Evolutionary conservation across 169 alveolate genomes (phyloP).

Genomic region (Ichthyophthirius multifiliis): DNA sequence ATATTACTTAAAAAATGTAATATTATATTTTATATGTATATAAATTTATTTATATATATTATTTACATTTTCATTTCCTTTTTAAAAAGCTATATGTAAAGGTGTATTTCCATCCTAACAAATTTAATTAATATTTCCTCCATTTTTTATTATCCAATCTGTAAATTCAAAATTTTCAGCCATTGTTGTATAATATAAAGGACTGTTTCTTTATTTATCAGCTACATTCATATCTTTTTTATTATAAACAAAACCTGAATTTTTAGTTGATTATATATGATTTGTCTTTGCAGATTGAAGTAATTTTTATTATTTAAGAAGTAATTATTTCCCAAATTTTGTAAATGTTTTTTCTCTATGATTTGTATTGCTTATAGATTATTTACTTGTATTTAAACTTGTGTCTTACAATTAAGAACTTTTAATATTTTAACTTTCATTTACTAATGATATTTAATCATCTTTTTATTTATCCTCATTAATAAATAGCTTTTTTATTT

Average conservation of each 20-base stretch:
- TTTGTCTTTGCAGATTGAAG: background rate
- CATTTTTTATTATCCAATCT: constrained; percentile 27
- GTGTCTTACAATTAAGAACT: too few relatives aligned
- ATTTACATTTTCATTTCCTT: constrained; percentile 21
- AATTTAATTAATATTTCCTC: constrained; percentile 38
- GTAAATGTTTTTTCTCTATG: background rate
- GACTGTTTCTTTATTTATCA: constrained; percentile 41
- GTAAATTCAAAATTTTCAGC: constrained; percentile 31
- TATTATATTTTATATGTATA: too few relatives aligned
- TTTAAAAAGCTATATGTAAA: constrained; percentile 41
- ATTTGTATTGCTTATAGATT: too few relatives aligned
- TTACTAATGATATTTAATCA: too few relatives aligned
- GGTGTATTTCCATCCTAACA: constrained; percentile 56
- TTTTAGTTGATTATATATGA: background rate
- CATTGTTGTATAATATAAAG: constrained; percentile 51
- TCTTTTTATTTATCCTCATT: too few relatives aligned
- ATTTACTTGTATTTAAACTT: too few relatives aligned
- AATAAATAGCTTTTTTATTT: too few relatives aligned
- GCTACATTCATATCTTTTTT: constrained; percentile 14
- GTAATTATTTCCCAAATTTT: background rate
- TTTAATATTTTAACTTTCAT: too few relatives aligned
- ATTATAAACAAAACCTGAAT: background rate
- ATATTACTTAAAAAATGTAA: too few relatives aligned
- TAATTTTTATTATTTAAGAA: background rate
- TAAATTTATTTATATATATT: too few relatives aligned